phyloP scores from a whole-genome alignment of 257 asterid species.

The Scutellaria barbata region DNA sequence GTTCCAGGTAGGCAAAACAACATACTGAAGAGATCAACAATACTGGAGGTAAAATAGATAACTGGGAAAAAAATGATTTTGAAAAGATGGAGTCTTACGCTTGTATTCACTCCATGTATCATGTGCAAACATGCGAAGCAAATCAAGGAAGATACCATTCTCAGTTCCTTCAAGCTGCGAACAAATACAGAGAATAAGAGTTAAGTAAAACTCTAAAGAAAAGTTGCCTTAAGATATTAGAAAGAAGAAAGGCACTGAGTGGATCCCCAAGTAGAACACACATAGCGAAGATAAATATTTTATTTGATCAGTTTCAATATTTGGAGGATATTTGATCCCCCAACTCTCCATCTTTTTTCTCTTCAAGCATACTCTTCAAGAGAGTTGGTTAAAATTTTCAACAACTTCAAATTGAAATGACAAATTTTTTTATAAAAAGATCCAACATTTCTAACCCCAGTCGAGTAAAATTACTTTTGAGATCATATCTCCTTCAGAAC shows the following conservation, averaged over 20 bases:
- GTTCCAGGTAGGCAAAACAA: conserved; percentile 5
- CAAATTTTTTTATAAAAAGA: not conserved
- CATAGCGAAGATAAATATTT: not conserved
- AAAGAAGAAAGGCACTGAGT: not conserved
- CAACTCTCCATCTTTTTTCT: not conserved
- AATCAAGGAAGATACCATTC: conserved; percentile 58
- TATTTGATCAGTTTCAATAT: not conserved
- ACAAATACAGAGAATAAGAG: conserved; percentile 17
- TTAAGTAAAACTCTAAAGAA: not conserved
- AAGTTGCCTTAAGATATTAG: not conserved
- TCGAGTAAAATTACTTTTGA: not conserved
- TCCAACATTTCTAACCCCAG: conserved; percentile 1
- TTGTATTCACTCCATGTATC: conserved; percentile 96
- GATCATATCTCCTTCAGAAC: conserved; percentile 5
- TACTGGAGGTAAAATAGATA: conserved; percentile 17
- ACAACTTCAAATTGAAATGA: not conserved
- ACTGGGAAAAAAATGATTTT: conserved; percentile 1
- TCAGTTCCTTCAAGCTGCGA: conserved; percentile 91
- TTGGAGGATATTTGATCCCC: not conserved
- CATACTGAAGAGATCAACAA: conserved; percentile 17
- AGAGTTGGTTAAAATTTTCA: not conserved
- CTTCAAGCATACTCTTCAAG: not conserved
- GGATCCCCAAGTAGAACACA: not conserved
- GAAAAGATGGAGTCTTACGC: conserved; percentile 52
- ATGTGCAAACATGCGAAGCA: conserved; percentile 85